Percentiles rank a stretch among this genome's conserved stretches.
Conservation (phyloP, 169 alveolate species). For the Plasmodium berghei region DNA sequence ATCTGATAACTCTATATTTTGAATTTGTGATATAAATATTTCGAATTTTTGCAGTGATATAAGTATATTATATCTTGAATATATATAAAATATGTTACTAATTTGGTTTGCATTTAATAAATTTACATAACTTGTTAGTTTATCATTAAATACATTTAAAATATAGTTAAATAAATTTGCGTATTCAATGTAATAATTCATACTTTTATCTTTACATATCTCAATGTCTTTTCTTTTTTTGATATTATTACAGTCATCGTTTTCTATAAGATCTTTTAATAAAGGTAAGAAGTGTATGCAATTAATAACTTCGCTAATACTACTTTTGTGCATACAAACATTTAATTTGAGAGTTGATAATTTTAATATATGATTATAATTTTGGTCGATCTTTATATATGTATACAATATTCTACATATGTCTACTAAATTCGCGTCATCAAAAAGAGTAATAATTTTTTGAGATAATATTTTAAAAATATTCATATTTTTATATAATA, state of each 20-base stretch:
- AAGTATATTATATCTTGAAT: constrained; percentile 66
- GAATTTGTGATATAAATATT: constrained; percentile 35
- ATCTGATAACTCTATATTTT: constrained; percentile 23
- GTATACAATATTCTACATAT: constrained; percentile 69
- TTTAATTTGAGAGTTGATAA: constrained; percentile 18
- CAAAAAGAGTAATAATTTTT: constrained; percentile 39
- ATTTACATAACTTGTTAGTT: constrained; percentile 37
- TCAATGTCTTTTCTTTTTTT: not conserved
- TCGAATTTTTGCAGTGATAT: constrained; percentile 26
- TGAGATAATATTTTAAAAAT: constrained; percentile 64
- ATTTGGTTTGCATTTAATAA: constrained; percentile 48
- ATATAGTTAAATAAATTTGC: constrained; percentile 48
- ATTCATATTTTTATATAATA: constrained; percentile 49
- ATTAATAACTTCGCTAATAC: constrained; percentile 48
- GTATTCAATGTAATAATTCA: constrained; percentile 31
- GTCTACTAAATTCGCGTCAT: constrained; percentile 53
- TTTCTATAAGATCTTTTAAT: constrained; percentile 44
- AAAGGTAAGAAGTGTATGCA: constrained; percentile 73
- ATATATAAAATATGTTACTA: constrained; percentile 57
- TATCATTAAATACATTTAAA: constrained; percentile 52
- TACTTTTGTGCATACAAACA: constrained; percentile 33
- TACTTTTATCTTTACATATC: not conserved
- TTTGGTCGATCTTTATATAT: constrained; percentile 45
- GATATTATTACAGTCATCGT: not conserved
- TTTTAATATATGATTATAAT: constrained; percentile 68